Percentiles rank a stretch among this genome's conserved stretches.
Conservation (phyloP, 176 grass and related monocot species). For the Elaeis guineensis region DNA sequence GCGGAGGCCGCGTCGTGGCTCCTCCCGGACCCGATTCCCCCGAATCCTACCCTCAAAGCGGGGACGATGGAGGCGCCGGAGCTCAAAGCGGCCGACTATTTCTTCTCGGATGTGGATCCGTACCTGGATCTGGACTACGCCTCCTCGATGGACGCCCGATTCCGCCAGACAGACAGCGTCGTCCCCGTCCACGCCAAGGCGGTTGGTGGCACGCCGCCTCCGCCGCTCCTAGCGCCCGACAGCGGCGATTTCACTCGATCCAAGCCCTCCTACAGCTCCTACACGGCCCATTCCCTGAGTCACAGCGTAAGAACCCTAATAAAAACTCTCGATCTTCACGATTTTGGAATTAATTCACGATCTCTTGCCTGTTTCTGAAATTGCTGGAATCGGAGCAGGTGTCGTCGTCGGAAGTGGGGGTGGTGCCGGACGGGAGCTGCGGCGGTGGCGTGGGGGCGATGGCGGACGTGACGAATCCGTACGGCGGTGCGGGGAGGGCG, state of each 20-base stretch:
- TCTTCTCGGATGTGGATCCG: slow-evolving; percentile 4
- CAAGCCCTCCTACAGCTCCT: slow-evolving; percentile 1
- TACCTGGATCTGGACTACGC: neutral
- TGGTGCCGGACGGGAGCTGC: slow-evolving; percentile 10
- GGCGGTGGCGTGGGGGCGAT: neutral
- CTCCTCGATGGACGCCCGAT: neutral
- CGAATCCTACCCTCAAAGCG: neutral
- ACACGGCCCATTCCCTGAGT: neutral
- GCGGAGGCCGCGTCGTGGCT: neutral
- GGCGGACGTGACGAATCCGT: slow-evolving; percentile 7
- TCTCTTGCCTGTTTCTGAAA: neutral
- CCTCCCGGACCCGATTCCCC: neutral
- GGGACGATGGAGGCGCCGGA: neutral
- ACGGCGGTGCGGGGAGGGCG: neutral
- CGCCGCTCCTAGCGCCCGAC: neutral
- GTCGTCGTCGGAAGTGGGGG: slow-evolving; percentile 6
- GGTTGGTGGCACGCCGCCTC: neutral
- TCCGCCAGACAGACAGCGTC: slow-evolving; percentile 1
- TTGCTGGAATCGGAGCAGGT: neutral
- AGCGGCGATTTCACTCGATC: neutral
- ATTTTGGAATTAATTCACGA: neutral
- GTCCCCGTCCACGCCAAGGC: slow-evolving; percentile 3
- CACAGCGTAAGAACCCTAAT: slow-evolving; percentile 1
- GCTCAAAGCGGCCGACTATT: neutral
- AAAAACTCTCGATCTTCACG: neutral